These are phyloP conservation scores for Alternaria metachromatica DNA, from an alignment of 2,329 filamentous ascomycete genomes.

Conservation along the genomic window DNA sequence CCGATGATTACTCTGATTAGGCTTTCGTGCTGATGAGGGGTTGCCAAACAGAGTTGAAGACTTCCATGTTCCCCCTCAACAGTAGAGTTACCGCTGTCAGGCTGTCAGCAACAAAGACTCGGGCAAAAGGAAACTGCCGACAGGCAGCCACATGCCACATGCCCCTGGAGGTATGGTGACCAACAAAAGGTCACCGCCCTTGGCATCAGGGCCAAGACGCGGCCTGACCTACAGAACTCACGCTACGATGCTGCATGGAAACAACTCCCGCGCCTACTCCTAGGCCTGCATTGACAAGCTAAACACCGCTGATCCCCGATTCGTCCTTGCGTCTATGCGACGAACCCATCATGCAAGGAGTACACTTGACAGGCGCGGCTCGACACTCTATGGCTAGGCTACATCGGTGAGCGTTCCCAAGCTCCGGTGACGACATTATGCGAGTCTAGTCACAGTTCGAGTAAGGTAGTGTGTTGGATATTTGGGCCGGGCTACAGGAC, in stretches of 20 bases:
- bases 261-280: background rate
- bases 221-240: background rate
- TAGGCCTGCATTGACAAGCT: background rate
- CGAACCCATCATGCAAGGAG: slow-evolving; percentile 1
- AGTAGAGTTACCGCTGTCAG: slow-evolving; percentile 2
- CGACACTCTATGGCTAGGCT: background rate
- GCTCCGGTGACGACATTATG: slow-evolving; percentile 19
- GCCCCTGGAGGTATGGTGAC: background rate
- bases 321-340: slow-evolving; percentile 9
- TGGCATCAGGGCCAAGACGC: background rate
- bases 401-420: background rate
- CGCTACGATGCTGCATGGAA: background rate
- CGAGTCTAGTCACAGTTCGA: background rate
- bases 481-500: background rate
- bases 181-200: background rate
- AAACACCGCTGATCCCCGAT: background rate
- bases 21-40: slow-evolving; percentile 3
- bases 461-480: background rate
- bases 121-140: slow-evolving; percentile 1
- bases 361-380: slow-evolving; percentile 3
- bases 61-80: background rate
- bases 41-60: background rate
- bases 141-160: background rate
- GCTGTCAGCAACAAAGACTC: slow-evolving; percentile 2
- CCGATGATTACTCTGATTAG: background rate